Evolutionary conservation across 2,329 filamentous ascomycete species (phyloP).

Genomic region (Periconia macrospinosa): DNA sequence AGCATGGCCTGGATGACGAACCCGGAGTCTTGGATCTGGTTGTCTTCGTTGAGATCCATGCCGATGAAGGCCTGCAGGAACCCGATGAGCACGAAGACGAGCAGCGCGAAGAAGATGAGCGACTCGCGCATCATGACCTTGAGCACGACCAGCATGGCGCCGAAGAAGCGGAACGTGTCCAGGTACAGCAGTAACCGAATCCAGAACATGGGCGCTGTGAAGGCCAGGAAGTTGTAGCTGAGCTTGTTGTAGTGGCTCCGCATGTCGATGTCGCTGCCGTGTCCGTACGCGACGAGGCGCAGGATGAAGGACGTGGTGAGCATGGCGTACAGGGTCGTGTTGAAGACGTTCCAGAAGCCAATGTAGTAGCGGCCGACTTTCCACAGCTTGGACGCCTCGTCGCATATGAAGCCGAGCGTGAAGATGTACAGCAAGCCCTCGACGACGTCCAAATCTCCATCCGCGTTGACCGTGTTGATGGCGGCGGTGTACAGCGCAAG

Average conservation of each 20-base stretch:
- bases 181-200: constrained; percentile 87
- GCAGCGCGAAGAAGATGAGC: constrained; percentile 91
- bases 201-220: constrained; percentile 97
- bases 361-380: constrained; percentile 92
- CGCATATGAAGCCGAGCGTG: constrained; percentile 85
- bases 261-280: constrained; percentile 52
- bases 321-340: constrained; percentile 77
- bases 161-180: constrained; percentile 93
- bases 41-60: constrained; percentile 75
- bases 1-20: constrained; percentile 83
- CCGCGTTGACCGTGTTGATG: constrained; percentile 90
- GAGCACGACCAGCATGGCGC: constrained; percentile 94
- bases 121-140: constrained; percentile 72
- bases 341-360: constrained; percentile 97
- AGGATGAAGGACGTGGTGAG: constrained; percentile 77
- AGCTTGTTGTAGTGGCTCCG: constrained; percentile 72
- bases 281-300: constrained; percentile 75
- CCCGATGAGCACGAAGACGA: constrained; percentile 78
- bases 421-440: constrained; percentile 88
- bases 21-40: constrained; percentile 60
- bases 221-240: constrained; percentile 92
- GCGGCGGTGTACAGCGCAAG: constrained; percentile 78
- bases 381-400: constrained; percentile 86
- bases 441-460: constrained; percentile 79
- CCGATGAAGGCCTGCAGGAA: constrained; percentile 96